These are phyloP conservation scores for Globisporangium perplexum DNA, from an alignment of 352 stramenopile genomes.

Conservation along the genomic window DNA sequence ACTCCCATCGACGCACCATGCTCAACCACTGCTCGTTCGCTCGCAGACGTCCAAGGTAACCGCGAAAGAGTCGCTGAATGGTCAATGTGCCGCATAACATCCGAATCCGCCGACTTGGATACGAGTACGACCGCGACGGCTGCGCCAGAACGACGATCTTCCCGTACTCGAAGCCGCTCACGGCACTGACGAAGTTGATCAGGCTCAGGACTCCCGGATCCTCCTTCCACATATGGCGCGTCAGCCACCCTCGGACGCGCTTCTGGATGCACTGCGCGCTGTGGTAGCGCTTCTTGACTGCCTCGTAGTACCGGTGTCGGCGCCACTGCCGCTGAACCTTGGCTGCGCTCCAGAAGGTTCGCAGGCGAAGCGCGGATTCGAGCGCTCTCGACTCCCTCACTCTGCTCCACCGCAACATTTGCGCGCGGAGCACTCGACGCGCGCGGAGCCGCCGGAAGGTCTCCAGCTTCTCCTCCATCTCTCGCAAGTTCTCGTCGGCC, in stretches of 20 bases:
- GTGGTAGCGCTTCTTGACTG: constrained; percentile 43
- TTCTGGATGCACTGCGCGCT: constrained; percentile 48
- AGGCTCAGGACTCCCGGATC: constrained; percentile 45
- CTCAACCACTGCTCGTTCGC: constrained; percentile 60
- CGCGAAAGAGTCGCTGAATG: constrained; percentile 53
- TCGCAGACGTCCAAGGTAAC: constrained; percentile 37
- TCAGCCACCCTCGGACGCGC: constrained; percentile 56
- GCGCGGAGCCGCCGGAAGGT: constrained; percentile 45
- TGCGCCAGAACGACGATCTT: constrained; percentile 35
- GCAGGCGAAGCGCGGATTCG: constrained; percentile 30
- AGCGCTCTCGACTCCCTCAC: constrained; percentile 23
- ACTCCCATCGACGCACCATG: constrained; percentile 74
- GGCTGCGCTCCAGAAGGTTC: constrained; percentile 34
- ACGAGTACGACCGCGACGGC: constrained; percentile 45
- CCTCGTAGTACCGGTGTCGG: constrained; percentile 30
- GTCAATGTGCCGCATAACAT: constrained; percentile 22
- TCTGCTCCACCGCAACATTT: constrained; percentile 37
- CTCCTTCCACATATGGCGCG: constrained; percentile 53
- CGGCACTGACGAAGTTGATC: constrained; percentile 29
- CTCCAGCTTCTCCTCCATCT: constrained; percentile 39
- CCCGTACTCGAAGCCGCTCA: constrained; percentile 43
- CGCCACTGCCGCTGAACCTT: constrained; percentile 66
- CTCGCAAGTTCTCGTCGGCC: constrained; percentile 33
- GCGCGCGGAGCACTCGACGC: constrained; percentile 32
- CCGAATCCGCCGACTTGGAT: constrained; percentile 36